Conservation (phyloP, 257 asterid genomes). For the Anisodus tanguticus region DNA sequence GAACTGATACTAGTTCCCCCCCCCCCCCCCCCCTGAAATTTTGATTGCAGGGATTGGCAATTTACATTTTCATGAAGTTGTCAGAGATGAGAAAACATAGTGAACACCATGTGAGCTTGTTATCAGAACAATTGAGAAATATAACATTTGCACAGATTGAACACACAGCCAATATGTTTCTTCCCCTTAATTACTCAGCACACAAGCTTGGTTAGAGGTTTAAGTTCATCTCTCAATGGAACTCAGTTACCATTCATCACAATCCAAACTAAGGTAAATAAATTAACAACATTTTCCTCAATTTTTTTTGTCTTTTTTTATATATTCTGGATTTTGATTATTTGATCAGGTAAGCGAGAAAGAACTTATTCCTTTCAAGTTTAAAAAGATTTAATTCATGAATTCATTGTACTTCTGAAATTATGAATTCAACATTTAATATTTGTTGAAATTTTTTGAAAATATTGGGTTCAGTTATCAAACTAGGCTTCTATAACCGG, state of each 20-base stretch:
- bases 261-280: conserved; percentile 30
- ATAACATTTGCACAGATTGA: conserved; percentile 29
- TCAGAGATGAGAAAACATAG: conserved; percentile 20
- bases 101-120: neutral
- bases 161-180: conserved; percentile 25
- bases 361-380: neutral
- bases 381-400: too few species aligned
- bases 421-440: neutral
- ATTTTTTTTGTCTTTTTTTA: neutral
- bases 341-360: neutral
- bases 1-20: neutral
- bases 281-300: neutral
- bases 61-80: conserved; percentile 15
- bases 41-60: conserved; percentile 32
- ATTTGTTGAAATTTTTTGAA: neutral
- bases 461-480: neutral
- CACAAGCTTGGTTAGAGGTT: conserved; percentile 30
- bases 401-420: too few species aligned
- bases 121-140: neutral
- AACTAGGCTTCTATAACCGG: neutral
- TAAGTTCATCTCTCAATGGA: conserved; percentile 33
- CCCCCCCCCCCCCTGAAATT: too few species aligned
- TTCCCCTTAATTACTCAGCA: conserved; percentile 35
- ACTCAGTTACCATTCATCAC: conserved; percentile 29
- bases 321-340: neutral